A percentile compares a stretch with the other conserved stretches of the same genome.
These are phyloP conservation scores for Heimioporus sp. DNA, from an alignment of 768 basidiomycete species.

Conservation along the genomic window DNA sequence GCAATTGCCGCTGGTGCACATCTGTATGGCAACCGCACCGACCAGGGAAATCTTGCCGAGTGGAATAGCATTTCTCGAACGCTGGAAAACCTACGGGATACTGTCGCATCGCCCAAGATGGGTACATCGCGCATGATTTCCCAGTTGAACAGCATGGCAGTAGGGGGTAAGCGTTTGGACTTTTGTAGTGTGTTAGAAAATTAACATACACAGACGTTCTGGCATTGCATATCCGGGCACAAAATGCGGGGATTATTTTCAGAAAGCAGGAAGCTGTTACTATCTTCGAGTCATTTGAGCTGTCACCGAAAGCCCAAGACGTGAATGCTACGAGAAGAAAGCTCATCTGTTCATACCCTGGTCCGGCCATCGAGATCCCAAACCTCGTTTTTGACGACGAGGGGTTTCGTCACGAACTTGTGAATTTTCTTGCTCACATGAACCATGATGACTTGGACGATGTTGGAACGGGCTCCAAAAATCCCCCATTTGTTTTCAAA, in stretches of 20 bases:
- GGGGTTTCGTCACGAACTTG: slow-evolving; percentile 34
- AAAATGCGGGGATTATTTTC: slow-evolving; percentile 49
- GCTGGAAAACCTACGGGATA: slow-evolving; percentile 12
- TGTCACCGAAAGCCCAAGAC: slow-evolving; percentile 31
- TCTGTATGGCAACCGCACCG: background rate
- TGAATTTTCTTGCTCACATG: slow-evolving; percentile 36
- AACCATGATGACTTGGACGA: slow-evolving; percentile 29
- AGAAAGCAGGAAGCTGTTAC: slow-evolving; percentile 18
- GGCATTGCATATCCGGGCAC: slow-evolving; percentile 38
- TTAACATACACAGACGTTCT: slow-evolving; percentile 31
- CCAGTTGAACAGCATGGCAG: slow-evolving; percentile 17
- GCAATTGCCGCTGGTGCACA: slow-evolving; percentile 18
- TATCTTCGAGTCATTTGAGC: slow-evolving; percentile 36
- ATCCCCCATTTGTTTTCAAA: slow-evolving; percentile 26
- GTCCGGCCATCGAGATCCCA: slow-evolving; percentile 39
- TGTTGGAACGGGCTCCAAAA: slow-evolving; percentile 10
- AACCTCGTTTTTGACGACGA: slow-evolving; percentile 24
- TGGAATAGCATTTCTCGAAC: slow-evolving; percentile 20
- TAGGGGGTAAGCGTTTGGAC: slow-evolving; percentile 16
- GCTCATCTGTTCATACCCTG: slow-evolving; percentile 44
- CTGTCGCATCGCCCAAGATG: slow-evolving; percentile 6
- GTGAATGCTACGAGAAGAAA: slow-evolving; percentile 41
- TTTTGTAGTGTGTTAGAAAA: background rate
- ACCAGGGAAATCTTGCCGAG: background rate
- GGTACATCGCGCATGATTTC: background rate